phyloP scores from a whole-genome alignment of 2,329 filamentous ascomycete genomes.

The Leptographium wingfieldii region DNA sequence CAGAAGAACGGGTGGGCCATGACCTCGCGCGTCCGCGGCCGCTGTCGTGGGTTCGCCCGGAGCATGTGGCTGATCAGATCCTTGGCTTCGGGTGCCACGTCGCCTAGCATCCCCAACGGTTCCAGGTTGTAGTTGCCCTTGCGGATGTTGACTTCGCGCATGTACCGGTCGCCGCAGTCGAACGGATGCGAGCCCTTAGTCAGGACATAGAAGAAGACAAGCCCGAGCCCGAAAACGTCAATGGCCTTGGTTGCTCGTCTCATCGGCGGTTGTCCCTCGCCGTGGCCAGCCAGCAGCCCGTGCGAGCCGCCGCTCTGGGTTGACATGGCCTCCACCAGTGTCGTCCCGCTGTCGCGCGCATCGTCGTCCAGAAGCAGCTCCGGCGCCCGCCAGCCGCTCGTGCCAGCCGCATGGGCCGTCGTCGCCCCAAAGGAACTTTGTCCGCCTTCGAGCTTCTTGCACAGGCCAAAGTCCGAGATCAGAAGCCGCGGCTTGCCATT shows the following conservation, averaged over 20 bases:
- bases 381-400: slow-evolving; percentile 90
- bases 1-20: slow-evolving; percentile 97
- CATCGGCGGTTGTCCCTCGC: slow-evolving; percentile 37
- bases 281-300: slow-evolving; percentile 16
- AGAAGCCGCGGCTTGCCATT: slow-evolving; percentile 67
- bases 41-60: slow-evolving; percentile 35
- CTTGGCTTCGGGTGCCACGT: slow-evolving; percentile 75
- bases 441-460: slow-evolving; percentile 90
- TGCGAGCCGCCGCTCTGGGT: slow-evolving; percentile 39
- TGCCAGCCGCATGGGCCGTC: slow-evolving; percentile 84
- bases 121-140: slow-evolving; percentile 68
- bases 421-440: slow-evolving; percentile 92
- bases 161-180: slow-evolving; percentile 86
- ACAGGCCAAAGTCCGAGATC: slow-evolving; percentile 94
- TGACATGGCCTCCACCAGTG: slow-evolving; percentile 31
- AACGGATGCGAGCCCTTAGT: slow-evolving; percentile 88
- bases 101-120: slow-evolving; percentile 61
- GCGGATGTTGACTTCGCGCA: slow-evolving; percentile 94
- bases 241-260: slow-evolving; percentile 89
- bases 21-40: slow-evolving; percentile 65
- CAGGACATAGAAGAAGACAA: slow-evolving; percentile 98
- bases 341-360: slow-evolving; percentile 32
- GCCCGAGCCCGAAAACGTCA: slow-evolving; percentile 91
- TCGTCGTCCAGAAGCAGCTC: slow-evolving; percentile 80
- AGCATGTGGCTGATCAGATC: slow-evolving; percentile 79